phyloP scores from a whole-genome alignment of 2,329 filamentous ascomycete species.

The Tothia fuscella region DNA sequence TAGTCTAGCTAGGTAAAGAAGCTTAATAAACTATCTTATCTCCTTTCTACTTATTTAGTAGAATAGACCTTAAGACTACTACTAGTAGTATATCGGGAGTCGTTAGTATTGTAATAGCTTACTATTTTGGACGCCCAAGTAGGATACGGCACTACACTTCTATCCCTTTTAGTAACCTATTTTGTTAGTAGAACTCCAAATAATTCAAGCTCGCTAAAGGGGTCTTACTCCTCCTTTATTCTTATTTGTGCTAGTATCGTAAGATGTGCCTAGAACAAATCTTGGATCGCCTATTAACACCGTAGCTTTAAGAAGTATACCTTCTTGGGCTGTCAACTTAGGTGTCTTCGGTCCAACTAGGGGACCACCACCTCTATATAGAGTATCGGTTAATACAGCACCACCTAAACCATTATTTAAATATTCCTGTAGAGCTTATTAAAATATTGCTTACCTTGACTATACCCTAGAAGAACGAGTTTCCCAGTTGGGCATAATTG shows the following conservation, averaged over 20 bases:
- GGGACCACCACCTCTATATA: not conserved
- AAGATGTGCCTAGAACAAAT: not conserved
- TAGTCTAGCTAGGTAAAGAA: no score
- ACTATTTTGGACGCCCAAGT: not conserved
- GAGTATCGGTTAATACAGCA: conserved; percentile 14
- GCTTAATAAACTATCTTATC: no score
- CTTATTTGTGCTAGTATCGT: not conserved
- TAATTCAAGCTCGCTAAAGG: not conserved
- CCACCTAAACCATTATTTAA: no score
- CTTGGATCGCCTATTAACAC: not conserved
- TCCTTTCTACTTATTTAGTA: no score
- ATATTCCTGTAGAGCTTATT: no score
- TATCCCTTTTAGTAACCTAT: not conserved
- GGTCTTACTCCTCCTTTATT: not conserved
- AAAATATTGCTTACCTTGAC: no score
- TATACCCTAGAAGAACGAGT: conserved; percentile 26
- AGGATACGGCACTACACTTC: not conserved
- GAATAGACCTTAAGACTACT: not conserved
- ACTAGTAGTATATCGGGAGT: not conserved
- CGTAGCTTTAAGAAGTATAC: not conserved
- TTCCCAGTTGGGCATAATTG: conserved; percentile 1
- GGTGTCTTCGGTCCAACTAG: not conserved
- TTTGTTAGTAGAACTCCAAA: not conserved
- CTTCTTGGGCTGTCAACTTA: not conserved
- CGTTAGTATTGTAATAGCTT: not conserved